phyloP scores from a whole-genome alignment of 2,329 filamentous ascomycete species.

The Sclerotinia minor region DNA sequence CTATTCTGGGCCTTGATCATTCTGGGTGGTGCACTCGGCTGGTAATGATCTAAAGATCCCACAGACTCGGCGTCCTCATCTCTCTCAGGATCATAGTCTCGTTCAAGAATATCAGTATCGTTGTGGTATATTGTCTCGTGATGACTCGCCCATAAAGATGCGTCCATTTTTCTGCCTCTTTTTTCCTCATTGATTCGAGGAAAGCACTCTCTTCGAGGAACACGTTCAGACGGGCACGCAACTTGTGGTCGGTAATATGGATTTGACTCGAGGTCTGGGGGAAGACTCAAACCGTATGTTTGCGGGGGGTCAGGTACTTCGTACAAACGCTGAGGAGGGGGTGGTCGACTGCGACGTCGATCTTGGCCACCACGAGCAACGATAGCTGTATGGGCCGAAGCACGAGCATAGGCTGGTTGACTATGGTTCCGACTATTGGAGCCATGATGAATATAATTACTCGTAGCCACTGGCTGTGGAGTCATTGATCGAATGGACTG shows the following conservation, averaged over 20 bases:
- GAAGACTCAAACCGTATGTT: background rate
- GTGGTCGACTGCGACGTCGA: background rate
- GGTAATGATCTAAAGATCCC: slow-evolving; percentile 8
- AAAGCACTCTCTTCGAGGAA: background rate
- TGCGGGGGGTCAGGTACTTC: slow-evolving; percentile 14
- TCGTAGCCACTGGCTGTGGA: background rate
- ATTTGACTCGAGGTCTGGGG: slow-evolving; percentile 9
- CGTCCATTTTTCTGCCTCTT: slow-evolving; percentile 2
- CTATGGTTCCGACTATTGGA: slow-evolving; percentile 13
- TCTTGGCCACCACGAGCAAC: slow-evolving; percentile 2
- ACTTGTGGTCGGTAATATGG: slow-evolving; percentile 16
- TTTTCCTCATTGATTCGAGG: slow-evolving; percentile 7
- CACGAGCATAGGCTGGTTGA: slow-evolving; percentile 6
- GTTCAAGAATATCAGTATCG: slow-evolving; percentile 8
- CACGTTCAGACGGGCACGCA: background rate
- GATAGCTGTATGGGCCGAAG: slow-evolving; percentile 3
- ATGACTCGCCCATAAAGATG: background rate
- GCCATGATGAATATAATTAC: background rate
- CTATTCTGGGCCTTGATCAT: background rate
- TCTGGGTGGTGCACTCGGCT: background rate
- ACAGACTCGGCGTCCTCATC: slow-evolving; percentile 16
- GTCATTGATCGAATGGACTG: slow-evolving; percentile 3
- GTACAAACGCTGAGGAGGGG: slow-evolving; percentile 8
- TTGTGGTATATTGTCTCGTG: slow-evolving; percentile 11
- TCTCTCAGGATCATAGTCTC: slow-evolving; percentile 18